Evolutionary conservation across 371 early-diverging fungal species (phyloP).

Genomic region (Mucor velutinosus): DNA sequence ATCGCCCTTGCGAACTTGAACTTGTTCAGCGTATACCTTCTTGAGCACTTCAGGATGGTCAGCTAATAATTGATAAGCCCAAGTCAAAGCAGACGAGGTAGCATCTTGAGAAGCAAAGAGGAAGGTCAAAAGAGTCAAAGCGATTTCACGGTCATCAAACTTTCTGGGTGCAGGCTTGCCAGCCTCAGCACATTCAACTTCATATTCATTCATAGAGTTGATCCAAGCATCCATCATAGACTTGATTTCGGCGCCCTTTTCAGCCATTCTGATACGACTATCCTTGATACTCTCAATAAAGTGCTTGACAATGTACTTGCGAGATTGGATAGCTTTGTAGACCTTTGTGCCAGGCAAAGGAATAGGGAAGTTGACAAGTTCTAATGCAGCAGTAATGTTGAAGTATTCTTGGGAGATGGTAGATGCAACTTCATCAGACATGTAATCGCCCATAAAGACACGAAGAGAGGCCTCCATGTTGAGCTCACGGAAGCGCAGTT

Average conservation of each 20-base stretch:
- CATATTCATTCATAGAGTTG: conserved; percentile 41
- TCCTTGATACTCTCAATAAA: conserved; percentile 50
- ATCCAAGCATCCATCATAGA: conserved; percentile 59
- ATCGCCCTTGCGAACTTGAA: conserved; percentile 34
- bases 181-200: conserved; percentile 34
- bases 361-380: conserved; percentile 60
- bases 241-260: conserved; percentile 32
- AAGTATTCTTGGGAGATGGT: conserved; percentile 53
- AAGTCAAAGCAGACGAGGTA: conserved; percentile 55
- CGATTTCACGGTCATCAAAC: conserved; percentile 51
- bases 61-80: conserved; percentile 55
- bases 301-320: conserved; percentile 53
- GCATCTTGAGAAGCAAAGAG: conserved; percentile 58
- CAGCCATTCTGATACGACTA: conserved; percentile 43
- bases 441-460: conserved; percentile 54
- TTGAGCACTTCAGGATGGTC: conserved; percentile 54
- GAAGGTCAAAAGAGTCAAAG: conserved; percentile 53
- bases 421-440: conserved; percentile 45
- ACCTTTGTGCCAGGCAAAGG: conserved; percentile 60
- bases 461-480: conserved; percentile 57
- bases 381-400: conserved; percentile 57
- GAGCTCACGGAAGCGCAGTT: conserved; percentile 53
- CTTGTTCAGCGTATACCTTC: conserved; percentile 47
- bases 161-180: conserved; percentile 47
- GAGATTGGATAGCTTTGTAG: conserved; percentile 54